Percentiles rank a stretch among this genome's conserved stretches.
These are phyloP conservation scores for Pleurotus giganteus DNA, from an alignment of 768 basidiomycete species.

Conservation along the genomic window DNA sequence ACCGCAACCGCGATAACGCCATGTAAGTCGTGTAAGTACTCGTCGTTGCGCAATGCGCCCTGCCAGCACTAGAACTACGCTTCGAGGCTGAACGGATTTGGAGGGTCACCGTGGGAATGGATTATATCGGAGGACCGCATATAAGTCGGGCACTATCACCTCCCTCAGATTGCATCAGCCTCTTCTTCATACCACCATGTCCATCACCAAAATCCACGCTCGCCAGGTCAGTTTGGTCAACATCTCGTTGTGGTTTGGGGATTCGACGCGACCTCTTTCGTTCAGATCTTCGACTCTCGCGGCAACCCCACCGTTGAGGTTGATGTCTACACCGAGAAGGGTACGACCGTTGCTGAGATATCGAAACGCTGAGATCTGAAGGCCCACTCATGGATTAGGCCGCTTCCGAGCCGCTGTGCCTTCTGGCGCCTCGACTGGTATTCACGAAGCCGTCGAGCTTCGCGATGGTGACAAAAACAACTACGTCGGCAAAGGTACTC, in stretches of 20 bases:
- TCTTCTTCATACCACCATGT: conserved; percentile 48
- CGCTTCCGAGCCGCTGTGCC: conserved; percentile 94
- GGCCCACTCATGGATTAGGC: conserved; percentile 44
- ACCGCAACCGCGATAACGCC: no score
- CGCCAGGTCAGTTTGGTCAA: conserved; percentile 65
- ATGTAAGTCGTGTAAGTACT: not conserved
- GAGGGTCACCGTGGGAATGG: conserved; percentile 35
- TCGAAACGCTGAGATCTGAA: not conserved
- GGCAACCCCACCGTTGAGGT: conserved; percentile 98
- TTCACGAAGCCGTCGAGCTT: conserved; percentile 98
- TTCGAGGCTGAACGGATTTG: conserved; percentile 2
- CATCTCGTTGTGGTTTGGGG: conserved; percentile 10
- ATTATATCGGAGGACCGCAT: conserved; percentile 7
- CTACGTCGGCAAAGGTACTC: conserved; percentile 93
- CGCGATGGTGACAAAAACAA: conserved; percentile 92
- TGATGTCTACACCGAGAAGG: conserved; percentile 85
- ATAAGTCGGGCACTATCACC: conserved; percentile 31
- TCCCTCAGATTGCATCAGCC: conserved; percentile 15
- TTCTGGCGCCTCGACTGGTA: conserved; percentile 97
- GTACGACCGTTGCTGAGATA: conserved; percentile 32
- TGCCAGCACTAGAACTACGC: not conserved
- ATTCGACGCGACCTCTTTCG: conserved; percentile 13
- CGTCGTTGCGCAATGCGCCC: not conserved
- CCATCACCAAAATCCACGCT: conserved; percentile 87
- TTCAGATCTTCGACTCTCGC: conserved; percentile 97